Evolutionary conservation across 345 rosid genomes (phyloP), one percentile per base, ranked within the genome.

Genomic region (Rhodamnia argentea): DNA sequence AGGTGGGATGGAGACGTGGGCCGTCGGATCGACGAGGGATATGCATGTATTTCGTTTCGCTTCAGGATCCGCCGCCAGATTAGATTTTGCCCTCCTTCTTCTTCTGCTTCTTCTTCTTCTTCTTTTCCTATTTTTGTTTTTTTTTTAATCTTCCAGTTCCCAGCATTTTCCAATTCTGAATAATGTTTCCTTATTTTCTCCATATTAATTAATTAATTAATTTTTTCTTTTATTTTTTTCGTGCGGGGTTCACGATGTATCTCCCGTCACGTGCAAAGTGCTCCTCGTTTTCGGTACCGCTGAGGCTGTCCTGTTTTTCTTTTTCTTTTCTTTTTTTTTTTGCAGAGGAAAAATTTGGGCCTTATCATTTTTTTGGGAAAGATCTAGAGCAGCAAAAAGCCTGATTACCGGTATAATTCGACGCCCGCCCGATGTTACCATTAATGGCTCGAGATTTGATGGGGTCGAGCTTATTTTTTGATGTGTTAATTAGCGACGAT

Each of bases 1-100:
- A 51, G 15, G 40, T 51, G 37, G 60, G n/a, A 27, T 74, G 74
- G 18, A 10, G 29, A 89, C 90, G 59, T 53, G 2, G 47, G n/a
- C 91, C 92, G 94, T 92, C 81, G 55, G 85, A 75, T 83, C 52
- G 2, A 47, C 26, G 26, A 37, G 59, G 74, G 76, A 83, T 84
- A 14, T 82, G 87, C 84, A 86, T 53, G 86, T 52, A 88, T 64
- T 55, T 32, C 59, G 54, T 86, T 59, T 83, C 54, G n/a, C 84
- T 83, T 59, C 83, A 76, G 52, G 87, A 89, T 87, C 89, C 89
- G 86, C 90, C 90, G 90, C 90, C 90, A 83, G 81, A 70, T 37
- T 70, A 18, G 81, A 70, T 70, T 32, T 70, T 20, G 47, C 81
- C 78, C 78, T 18, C 5, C 75, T 7, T 9, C 78, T 4, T n/a